Evolutionary conservation across 2,329 filamentous ascomycete species (phyloP), one percentile per base, ranked within the genome.

Genomic region (Stemphylium lycopersici): DNA sequence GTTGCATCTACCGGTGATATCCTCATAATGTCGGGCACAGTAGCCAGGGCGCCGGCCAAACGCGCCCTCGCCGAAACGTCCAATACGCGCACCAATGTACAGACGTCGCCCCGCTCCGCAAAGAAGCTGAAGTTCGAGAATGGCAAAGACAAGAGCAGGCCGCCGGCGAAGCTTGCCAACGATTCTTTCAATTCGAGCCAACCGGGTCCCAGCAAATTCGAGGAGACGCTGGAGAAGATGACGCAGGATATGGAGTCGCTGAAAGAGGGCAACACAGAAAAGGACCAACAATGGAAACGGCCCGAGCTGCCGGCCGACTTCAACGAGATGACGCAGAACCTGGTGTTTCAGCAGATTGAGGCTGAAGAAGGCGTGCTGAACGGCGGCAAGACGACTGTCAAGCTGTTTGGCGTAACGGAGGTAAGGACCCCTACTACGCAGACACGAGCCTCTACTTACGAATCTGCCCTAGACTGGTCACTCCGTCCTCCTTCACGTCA

Each of bases 271-370:
- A 98, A 96, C 76, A 83, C 90, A 2, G 95, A 99, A 72, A 96
- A 88, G 74, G 93, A 98, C 73, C 95, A 99, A 76, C 84, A 91
- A 71, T 99, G 95, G 96, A 87, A 89, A 41, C 80, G 88, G 48
- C 88, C 88, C 13, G 75, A 77, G 26, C 72, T 91, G 26, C 79
- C 79, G 18, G 51, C 52, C 1, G 79, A 82, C 63, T 90, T 89
- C 68, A 79, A 88, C 55, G 82, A 87, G 7, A 72, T 83, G 47
- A 85, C 78, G 32, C 86, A 95, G 61, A 87, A 79, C 61, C 80
- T 99, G n/a, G 87, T 84, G 61, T 98, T 99, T 71, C 95, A 99
- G 78, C 90, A 96, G 70, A 99, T 99, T 64, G 96, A 99, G 70
- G 89, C 87, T 1, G 93, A 98, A 71, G 93, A 99, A 74, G 93